Evolutionary conservation across 352 stramenopile species (phyloP).

Genomic region (Phytophthora cryptogea): DNA sequence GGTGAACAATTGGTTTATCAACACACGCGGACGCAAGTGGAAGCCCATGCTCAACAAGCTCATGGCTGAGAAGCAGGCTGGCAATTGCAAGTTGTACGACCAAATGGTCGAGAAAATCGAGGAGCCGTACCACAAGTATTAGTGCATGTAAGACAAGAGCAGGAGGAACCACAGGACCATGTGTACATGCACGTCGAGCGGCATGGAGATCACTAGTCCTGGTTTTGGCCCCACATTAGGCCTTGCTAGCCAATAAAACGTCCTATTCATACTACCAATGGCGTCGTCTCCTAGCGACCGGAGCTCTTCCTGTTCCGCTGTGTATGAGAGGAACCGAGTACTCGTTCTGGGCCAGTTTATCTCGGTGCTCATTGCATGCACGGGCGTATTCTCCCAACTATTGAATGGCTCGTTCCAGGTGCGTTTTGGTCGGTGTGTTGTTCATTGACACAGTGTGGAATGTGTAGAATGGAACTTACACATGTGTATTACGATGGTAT

Average conservation of each 20-base stretch:
- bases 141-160: slow-evolving; percentile 8
- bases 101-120: slow-evolving; percentile 83
- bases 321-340: slow-evolving; percentile 60
- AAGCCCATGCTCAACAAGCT: slow-evolving; percentile 81
- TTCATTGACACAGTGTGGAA: slow-evolving; percentile 10
- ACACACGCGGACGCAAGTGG: slow-evolving; percentile 86
- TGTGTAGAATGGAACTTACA: slow-evolving; percentile 13
- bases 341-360: slow-evolving; percentile 88
- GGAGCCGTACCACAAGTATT: slow-evolving; percentile 66
- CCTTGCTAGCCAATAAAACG: slow-evolving; percentile 3
- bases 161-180: background rate
- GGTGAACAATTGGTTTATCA: slow-evolving; percentile 92
- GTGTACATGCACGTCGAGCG: background rate
- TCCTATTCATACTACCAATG: slow-evolving; percentile 18
- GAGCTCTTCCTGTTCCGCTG: slow-evolving; percentile 8
- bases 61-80: slow-evolving; percentile 66
- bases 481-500: slow-evolving; percentile 1
- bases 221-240: background rate
- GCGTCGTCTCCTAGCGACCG: slow-evolving; percentile 11
- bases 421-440: slow-evolving; percentile 15
- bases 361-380: slow-evolving; percentile 87
- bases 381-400: slow-evolving; percentile 85
- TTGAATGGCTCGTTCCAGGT: slow-evolving; percentile 82
- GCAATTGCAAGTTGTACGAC: slow-evolving; percentile 68
- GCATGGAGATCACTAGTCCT: background rate